phyloP scores from a whole-genome alignment of 2,329 filamentous ascomycete genomes.

The Neofusicoccum ribis region DNA sequence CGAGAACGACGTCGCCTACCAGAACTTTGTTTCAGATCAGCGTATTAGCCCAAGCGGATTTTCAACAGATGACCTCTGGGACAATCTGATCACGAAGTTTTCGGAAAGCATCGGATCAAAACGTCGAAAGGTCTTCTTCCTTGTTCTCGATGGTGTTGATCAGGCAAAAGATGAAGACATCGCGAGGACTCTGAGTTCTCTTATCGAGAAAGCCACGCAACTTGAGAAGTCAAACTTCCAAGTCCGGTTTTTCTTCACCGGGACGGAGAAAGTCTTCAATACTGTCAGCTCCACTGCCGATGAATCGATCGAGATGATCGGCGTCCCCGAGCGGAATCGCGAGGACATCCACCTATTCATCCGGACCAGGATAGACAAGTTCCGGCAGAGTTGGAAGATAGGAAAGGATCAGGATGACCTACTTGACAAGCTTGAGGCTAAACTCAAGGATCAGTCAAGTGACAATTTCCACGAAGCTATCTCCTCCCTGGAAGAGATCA shows the following conservation, averaged over 20 bases:
- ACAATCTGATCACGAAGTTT: not conserved
- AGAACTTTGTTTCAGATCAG: not conserved
- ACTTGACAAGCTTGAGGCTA: not conserved
- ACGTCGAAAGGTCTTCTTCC: not conserved
- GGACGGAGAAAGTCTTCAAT: not conserved
- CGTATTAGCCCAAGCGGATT: not conserved
- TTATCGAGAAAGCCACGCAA: not conserved
- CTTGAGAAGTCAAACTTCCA: not conserved
- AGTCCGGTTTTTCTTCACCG: not conserved
- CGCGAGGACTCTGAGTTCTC: not conserved
- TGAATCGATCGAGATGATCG: not conserved
- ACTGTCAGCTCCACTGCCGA: not conserved
- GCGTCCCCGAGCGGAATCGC: not conserved
- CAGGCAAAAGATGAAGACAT: not conserved
- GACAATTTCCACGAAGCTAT: not conserved
- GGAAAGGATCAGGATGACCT: not conserved
- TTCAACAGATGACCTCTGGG: not conserved
- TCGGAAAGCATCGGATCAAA: not conserved
- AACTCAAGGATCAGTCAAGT: not conserved
- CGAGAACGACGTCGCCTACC: not conserved
- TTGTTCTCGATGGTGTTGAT: not conserved
- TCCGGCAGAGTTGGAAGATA: not conserved
- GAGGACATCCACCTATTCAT: not conserved
- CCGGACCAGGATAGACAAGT: too few relatives aligned
- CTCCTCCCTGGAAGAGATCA: not conserved